Evolutionary conservation across 2,329 filamentous ascomycete species (phyloP).

Genomic region (Neodidymelliopsis sp.): DNA sequence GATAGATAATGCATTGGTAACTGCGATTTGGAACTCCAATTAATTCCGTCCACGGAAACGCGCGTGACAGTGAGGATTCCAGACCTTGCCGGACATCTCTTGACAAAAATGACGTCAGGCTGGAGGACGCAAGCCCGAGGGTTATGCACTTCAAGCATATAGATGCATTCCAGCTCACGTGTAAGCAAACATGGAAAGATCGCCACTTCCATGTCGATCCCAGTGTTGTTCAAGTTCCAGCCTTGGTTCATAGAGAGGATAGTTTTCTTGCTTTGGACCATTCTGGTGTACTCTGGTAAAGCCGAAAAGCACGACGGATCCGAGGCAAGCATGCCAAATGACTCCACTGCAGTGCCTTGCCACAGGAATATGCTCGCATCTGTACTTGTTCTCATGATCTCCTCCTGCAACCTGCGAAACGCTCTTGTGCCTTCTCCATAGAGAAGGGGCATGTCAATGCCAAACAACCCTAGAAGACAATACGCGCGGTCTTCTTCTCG

Average conservation of each 20-base stretch:
- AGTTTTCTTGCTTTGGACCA: neutral
- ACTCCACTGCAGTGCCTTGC: neutral
- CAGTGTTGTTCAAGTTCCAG: neutral
- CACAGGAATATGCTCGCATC: conserved; percentile 13
- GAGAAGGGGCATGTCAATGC: conserved; percentile 30
- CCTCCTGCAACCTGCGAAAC: conserved; percentile 21
- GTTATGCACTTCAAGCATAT: neutral
- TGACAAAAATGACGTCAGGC: too few species aligned
- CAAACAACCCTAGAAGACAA: conserved; percentile 35
- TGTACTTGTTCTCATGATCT: conserved; percentile 14
- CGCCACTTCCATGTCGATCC: neutral
- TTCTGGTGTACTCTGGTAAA: neutral
- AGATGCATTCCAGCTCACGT: neutral
- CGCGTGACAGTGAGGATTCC: neutral
- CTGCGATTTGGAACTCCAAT: neutral
- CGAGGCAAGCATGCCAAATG: neutral
- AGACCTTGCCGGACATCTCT: too few species aligned
- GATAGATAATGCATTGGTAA: neutral
- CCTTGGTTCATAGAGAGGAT: neutral
- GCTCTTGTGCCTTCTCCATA: conserved; percentile 36
- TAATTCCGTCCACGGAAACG: neutral
- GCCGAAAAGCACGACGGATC: neutral
- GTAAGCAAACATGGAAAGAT: neutral
- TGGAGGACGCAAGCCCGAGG: too few species aligned
- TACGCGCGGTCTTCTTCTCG: conserved; percentile 36